Evolutionary conservation across 345 rosid genomes (phyloP).

Genomic region (Noccaea caerulescens): DNA sequence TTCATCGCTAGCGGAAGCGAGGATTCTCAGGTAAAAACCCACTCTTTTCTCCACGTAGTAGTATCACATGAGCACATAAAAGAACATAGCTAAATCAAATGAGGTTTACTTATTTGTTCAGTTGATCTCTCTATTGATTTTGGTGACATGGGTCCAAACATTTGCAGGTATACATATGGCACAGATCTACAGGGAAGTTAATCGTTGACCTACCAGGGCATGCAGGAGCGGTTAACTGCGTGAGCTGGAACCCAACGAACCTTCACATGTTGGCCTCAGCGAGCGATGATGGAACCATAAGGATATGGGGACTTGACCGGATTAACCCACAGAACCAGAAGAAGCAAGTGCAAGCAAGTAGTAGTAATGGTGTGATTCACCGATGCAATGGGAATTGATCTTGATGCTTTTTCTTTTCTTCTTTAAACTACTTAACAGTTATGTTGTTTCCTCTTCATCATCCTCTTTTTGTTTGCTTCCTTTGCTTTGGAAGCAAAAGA

Average conservation of each 20-base stretch:
- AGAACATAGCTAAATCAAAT: slow-evolving; percentile 1
- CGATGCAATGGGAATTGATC: slow-evolving; percentile 46
- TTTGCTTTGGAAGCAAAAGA: slow-evolving; percentile 26
- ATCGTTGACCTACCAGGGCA: slow-evolving; percentile 60
- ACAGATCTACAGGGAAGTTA: slow-evolving; percentile 57
- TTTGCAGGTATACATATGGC: slow-evolving; percentile 74
- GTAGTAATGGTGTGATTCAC: slow-evolving; percentile 44
- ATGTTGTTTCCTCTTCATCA: slow-evolving; percentile 36
- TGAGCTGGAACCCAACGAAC: slow-evolving; percentile 74
- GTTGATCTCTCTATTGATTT: background rate
- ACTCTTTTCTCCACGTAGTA: background rate
- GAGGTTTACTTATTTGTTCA: background rate
- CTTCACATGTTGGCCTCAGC: slow-evolving; percentile 76
- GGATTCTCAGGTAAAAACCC: slow-evolving; percentile 64
- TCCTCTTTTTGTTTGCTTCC: slow-evolving; percentile 13
- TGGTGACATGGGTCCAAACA: slow-evolving; percentile 15
- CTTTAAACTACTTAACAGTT: slow-evolving; percentile 33
- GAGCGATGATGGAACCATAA: slow-evolving; percentile 69
- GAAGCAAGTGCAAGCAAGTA: slow-evolving; percentile 41
- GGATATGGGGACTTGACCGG: slow-evolving; percentile 71
- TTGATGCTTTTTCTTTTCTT: background rate
- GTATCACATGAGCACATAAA: background rate
- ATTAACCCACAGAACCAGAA: slow-evolving; percentile 43
- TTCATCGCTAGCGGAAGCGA: slow-evolving; percentile 81
- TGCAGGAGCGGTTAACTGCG: slow-evolving; percentile 73